Evolutionary conservation across 2,329 filamentous ascomycete genomes (phyloP), one percentile per base, ranked within the genome.

Genomic region (Diplocarpon rosae): DNA sequence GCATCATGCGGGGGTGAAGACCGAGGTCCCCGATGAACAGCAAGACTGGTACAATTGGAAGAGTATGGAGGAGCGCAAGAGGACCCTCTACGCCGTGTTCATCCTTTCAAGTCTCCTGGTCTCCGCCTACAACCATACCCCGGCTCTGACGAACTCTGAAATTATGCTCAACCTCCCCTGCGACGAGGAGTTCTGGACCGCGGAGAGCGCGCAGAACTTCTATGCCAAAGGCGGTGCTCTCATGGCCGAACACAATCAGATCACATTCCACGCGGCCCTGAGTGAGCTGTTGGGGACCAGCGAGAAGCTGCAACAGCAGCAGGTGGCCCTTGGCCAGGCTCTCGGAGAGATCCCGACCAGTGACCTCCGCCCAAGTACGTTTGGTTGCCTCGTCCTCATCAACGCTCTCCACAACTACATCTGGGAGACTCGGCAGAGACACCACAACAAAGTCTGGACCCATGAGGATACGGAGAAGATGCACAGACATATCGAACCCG

Each of bases 391-490:
- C 27, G 75, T 95, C 5, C 68, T 98, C 51, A 95, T 96, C 61
- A 90, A 95, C 60, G 89, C 92, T 3, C 71, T 96, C 17, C 92
- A 96, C 66, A 95, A 95, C 56, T 95, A 95, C 63, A 95, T 96
- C 36, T 96, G 92, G 92, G 90, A 96, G 65, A 95, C 89, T 0
- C 76, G 90, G 17, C 89, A 95, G 64, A 74, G 88, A 42, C 89
- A 95, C 56, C 82, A 89, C 56, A 88, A 85, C 55, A 82, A 87
- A 50, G 72, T 87, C 39, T 95, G 90, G 90, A 94, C 88, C 1
- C 78, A 82, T 29, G 83, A 90, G 52, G 90, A 96, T 64, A 94
- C 87, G 0, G 89, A 96, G 54, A 87, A 88, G 52, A 94, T 96
- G 88, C 89, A 95, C 62, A 78, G 84, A 1, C 88, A 95, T 59